Conservation (phyloP, 1,284 basidiomycete genomes). For the Moniliophthora roreri region DNA sequence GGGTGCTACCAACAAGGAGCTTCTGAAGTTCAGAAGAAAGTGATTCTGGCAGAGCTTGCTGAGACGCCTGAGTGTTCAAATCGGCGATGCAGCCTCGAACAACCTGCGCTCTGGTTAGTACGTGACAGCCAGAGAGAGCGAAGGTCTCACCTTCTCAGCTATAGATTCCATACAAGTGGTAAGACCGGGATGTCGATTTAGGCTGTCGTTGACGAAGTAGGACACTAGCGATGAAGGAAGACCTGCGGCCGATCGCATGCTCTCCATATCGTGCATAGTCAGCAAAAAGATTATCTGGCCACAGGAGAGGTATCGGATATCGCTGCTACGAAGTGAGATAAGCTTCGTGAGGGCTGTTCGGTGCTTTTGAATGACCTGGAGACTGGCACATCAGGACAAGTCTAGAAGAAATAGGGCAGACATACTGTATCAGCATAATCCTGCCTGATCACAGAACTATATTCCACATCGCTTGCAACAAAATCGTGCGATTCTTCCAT, state of each 20-base stretch:
- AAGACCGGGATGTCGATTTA: conserved; percentile 73
- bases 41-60: conserved; percentile 75
- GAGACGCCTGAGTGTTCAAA: conserved; percentile 71
- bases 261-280: conserved; percentile 89
- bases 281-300: conserved; percentile 89
- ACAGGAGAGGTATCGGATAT: conserved; percentile 76
- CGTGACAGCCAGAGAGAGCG: conserved; percentile 1
- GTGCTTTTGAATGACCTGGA: conserved; percentile 69
- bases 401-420: neutral
- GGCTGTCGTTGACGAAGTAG: conserved; percentile 88
- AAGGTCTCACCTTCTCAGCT: conserved; percentile 70
- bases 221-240: conserved; percentile 81
- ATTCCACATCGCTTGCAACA: conserved; percentile 88
- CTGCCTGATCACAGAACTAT: conserved; percentile 90
- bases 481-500: conserved; percentile 84
- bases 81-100: conserved; percentile 73
- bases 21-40: conserved; percentile 76
- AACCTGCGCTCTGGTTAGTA: conserved; percentile 44
- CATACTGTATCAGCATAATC: conserved; percentile 78
- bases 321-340: conserved; percentile 70
- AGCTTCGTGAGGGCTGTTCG: conserved; percentile 62
- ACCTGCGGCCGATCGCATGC: conserved; percentile 80
- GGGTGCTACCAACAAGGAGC: conserved; percentile 81
- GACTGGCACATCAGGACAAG: conserved; percentile 10
- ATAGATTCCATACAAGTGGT: conserved; percentile 82